phyloP scores from a whole-genome alignment of 2,329 filamentous ascomycete genomes.

The Sclerotinia glacialis region DNA sequence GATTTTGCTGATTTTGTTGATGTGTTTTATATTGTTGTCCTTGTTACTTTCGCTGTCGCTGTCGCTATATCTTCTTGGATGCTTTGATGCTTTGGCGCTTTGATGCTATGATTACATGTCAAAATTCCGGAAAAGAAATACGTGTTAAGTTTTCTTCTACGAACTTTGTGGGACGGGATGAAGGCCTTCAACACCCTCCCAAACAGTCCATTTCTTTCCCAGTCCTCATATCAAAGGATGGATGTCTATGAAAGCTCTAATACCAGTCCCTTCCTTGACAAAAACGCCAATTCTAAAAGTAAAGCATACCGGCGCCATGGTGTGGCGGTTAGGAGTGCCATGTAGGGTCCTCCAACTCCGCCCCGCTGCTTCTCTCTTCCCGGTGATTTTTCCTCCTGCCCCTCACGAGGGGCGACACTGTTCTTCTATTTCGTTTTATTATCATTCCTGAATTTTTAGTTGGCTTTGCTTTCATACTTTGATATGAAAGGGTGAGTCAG shows the following conservation, averaged over 20 bases:
- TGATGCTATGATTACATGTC: no score
- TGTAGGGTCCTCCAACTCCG: background rate
- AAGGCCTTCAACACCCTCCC: background rate
- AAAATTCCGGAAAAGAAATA: no score
- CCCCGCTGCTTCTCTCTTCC: no score
- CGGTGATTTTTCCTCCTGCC: background rate
- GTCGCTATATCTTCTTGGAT: no score
- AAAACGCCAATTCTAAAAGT: background rate
- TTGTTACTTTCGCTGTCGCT: no score
- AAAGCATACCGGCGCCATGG: background rate
- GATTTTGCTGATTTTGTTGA: no score
- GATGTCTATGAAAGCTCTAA: no score
- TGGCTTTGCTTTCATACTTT: background rate
- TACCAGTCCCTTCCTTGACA: background rate
- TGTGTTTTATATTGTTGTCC: no score
- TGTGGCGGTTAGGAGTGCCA: background rate
- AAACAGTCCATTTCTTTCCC: background rate
- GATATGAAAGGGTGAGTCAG: background rate
- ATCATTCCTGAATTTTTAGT: background rate
- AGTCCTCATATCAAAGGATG: background rate
- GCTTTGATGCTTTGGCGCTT: no score
- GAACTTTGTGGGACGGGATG: no score
- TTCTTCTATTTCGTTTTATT: background rate
- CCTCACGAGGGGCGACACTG: no score
- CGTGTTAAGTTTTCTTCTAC: no score